Evolutionary conservation across 352 stramenopile genomes (phyloP).

Genomic region (Globisporangium yorkense): DNA sequence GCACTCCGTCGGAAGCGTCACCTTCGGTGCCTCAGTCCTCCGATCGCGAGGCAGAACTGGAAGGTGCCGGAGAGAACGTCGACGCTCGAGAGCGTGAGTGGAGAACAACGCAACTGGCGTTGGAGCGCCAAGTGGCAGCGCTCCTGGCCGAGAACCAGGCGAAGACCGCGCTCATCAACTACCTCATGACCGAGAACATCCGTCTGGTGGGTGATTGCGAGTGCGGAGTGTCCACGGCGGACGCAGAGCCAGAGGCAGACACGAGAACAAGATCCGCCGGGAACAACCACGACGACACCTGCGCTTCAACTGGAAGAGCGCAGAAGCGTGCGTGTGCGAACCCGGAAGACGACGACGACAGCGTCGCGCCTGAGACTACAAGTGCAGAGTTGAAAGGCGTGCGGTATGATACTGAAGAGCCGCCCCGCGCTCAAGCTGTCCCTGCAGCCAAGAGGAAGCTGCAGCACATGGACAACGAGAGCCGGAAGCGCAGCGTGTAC

Average conservation of each 20-base stretch:
- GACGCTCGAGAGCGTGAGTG: slow-evolving; percentile 4
- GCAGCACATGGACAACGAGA: background rate
- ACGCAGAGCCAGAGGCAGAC: background rate
- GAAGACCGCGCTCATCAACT: slow-evolving; percentile 9
- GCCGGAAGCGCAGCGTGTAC: background rate
- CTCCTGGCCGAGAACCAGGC: slow-evolving; percentile 9
- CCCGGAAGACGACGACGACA: background rate
- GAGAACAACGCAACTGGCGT: slow-evolving; percentile 2
- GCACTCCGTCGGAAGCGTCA: background rate
- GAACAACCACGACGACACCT: background rate
- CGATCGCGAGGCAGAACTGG: background rate
- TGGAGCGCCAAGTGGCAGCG: slow-evolving; percentile 13
- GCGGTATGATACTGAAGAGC: background rate
- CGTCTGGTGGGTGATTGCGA: slow-evolving; percentile 5
- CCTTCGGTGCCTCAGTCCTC: background rate
- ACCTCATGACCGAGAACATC: slow-evolving; percentile 9
- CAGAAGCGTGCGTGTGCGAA: background rate
- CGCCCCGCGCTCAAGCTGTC: background rate
- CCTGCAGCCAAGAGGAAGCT: slow-evolving; percentile 15
- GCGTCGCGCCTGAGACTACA: background rate
- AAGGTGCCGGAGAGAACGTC: background rate
- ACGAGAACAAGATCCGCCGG: background rate
- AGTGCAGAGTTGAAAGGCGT: background rate
- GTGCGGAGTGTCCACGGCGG: background rate
- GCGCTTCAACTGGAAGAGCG: slow-evolving; percentile 10